phyloP scores from a whole-genome alignment of 2,329 filamentous ascomycete species.

The Hypoxylon sp. region DNA sequence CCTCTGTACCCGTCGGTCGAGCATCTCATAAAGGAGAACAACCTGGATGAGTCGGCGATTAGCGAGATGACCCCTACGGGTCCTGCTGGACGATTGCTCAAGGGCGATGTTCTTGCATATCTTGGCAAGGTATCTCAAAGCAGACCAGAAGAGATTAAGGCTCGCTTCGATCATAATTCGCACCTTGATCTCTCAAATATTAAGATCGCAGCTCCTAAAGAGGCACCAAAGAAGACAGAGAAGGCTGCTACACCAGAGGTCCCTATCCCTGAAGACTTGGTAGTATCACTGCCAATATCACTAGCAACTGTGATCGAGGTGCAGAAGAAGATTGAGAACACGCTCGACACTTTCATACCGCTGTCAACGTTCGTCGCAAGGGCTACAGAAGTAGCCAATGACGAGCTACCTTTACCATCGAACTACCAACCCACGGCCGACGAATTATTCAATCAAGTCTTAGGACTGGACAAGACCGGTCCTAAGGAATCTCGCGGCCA shows the following conservation, averaged over 20 bases:
- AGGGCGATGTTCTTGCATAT: slow-evolving; percentile 95
- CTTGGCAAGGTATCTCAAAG: slow-evolving; percentile 81
- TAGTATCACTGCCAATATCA: slow-evolving; percentile 82
- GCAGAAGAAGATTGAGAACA: slow-evolving; percentile 83
- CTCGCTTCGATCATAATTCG: slow-evolving; percentile 79
- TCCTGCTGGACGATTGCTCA: slow-evolving; percentile 88
- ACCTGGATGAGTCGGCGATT: slow-evolving; percentile 80
- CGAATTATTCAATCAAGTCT: slow-evolving; percentile 90
- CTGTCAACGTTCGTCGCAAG: slow-evolving; percentile 89
- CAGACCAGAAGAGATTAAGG: slow-evolving; percentile 79
- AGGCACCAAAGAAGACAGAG: slow-evolving; percentile 57
- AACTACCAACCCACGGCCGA: slow-evolving; percentile 77
- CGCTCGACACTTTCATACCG: slow-evolving; percentile 84
- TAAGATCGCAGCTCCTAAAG: slow-evolving; percentile 76
- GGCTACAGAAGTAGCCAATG: slow-evolving; percentile 89
- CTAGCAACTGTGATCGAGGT: slow-evolving; percentile 83
- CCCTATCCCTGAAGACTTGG: slow-evolving; percentile 63
- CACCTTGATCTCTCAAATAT: slow-evolving; percentile 97
- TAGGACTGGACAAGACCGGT: slow-evolving; percentile 74
- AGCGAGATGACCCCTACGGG: slow-evolving; percentile 89
- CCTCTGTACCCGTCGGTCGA: slow-evolving; percentile 87
- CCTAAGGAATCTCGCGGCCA: slow-evolving; percentile 71
- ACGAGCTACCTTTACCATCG: slow-evolving; percentile 80
- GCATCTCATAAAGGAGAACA: slow-evolving; percentile 84
- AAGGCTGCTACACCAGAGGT: slow-evolving; percentile 58